Base-by-base conservation (phyloP, 371 early-diverging fungal species). In the Actinomortierella ambigua region DNA sequence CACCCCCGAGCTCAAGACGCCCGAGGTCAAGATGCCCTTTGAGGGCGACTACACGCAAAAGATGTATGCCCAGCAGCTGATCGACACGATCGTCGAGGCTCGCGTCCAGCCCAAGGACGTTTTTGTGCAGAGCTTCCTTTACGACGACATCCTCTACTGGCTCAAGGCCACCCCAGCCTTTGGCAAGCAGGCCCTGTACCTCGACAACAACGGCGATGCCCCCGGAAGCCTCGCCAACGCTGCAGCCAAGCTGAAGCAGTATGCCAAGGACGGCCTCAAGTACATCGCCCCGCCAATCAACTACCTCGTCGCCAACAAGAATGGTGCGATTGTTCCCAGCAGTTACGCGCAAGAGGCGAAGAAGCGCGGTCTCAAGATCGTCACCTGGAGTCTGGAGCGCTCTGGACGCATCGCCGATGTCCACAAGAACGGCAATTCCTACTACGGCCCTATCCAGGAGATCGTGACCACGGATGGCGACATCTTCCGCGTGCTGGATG, bases 331-430 rank as follows among this genome's bases (percentile, higher is more conserved):
- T 28, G 51, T 50, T 17, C 51, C 51, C 11, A 50, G 51, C 51
- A 50, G 29, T 14, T 50, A 50, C 29, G 51, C 51, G 51, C 29
- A 27, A 50, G 51, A 50, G 51, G 51, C 51, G 24, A 50, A 50
- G 51, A 50, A 50, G 17, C 51, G 24, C 29, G 51, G 51, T 50
- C 51, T 50, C 51, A 50, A 50, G 51, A 28, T 50, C 28, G 29
- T 50, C 51, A 50, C 51, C 51, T 50, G 51, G 51, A 50, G 51
- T 50, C 29, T 50, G 51, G 51, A 50, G 51, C 51, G 51, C 51
- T 50, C 51, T 28, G 51, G 51, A 17, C 51, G 7, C 1, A 50
- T 50, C 51, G 51, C 51, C 28, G 29, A 50, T 50, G 51, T 50
- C 28, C 51, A 50, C 51, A 50, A 50, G 51, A 27, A 50, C 51